phyloP scores from a whole-genome alignment of 331 rosid species.

The Cydonia oblonga region DNA sequence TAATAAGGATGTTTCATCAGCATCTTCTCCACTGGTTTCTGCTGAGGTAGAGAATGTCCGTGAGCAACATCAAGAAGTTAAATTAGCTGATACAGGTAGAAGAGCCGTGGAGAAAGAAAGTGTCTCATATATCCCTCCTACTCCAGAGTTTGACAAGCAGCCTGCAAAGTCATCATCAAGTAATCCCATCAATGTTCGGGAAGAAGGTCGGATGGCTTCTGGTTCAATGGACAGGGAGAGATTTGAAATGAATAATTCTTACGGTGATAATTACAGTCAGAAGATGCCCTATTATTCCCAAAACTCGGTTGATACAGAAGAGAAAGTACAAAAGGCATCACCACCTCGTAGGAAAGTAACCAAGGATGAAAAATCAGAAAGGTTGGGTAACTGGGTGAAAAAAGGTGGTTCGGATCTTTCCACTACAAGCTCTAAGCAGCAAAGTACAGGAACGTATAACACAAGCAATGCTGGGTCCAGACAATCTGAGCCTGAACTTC shows the following conservation, averaged over 20 bases:
- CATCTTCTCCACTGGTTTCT: constrained; percentile 38
- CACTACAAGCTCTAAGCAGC: constrained; percentile 53
- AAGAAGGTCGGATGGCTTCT: constrained; percentile 43
- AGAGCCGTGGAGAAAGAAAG: constrained; percentile 54
- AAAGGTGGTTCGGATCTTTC: constrained; percentile 46
- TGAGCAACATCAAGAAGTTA: constrained; percentile 57
- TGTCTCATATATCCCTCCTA: constrained; percentile 35
- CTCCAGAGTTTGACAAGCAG: constrained; percentile 55
- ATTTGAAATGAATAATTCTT: constrained; percentile 42
- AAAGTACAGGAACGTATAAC: constrained; percentile 30
- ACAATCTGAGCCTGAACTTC: constrained; percentile 45
- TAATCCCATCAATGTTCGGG: constrained; percentile 33
- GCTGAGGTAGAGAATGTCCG: constrained; percentile 39
- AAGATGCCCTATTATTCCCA: constrained; percentile 45
- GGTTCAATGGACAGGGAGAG: constrained; percentile 46
- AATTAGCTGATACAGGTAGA: constrained; percentile 40
- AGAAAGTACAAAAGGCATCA: constrained; percentile 71
- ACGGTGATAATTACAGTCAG: constrained; percentile 39
- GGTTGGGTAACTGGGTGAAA: constrained; percentile 46
- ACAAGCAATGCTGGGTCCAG: constrained; percentile 30
- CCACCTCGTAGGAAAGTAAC: constrained; percentile 71
- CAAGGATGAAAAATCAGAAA: constrained; percentile 72
- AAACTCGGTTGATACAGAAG: constrained; percentile 44
- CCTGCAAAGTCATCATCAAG: constrained; percentile 36
- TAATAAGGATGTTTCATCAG: constrained; percentile 52